A percentile compares a stretch with the other conserved stretches of the same genome.
Evolutionary conservation across 1,284 basidiomycete species (phyloP).

Genomic region (Uromyces viciae-fabae): DNA sequence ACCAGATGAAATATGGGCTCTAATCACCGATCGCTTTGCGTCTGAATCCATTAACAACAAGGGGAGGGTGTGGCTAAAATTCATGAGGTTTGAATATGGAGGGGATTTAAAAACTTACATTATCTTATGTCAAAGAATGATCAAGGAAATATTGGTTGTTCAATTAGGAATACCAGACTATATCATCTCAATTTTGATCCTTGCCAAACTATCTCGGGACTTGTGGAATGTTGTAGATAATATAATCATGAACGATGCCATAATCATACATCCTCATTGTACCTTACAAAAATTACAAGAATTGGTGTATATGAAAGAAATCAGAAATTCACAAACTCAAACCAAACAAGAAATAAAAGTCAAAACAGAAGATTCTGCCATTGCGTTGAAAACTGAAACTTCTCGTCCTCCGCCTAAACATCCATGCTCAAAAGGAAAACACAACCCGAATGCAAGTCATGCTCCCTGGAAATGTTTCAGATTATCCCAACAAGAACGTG

Average conservation of each 20-base stretch:
- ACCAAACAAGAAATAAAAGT: neutral
- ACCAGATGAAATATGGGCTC: no score
- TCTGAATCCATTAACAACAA: neutral
- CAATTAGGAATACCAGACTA: neutral
- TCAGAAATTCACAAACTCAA: neutral
- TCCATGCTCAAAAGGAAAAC: neutral
- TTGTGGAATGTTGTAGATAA: constrained; percentile 3
- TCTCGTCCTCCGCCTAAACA: neutral
- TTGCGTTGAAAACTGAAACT: no score
- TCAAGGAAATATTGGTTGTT: neutral
- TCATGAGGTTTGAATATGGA: neutral
- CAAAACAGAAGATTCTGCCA: no score
- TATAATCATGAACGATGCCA: neutral
- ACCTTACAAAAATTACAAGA: neutral
- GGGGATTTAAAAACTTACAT: neutral
- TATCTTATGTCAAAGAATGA: neutral
- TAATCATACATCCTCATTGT: neutral
- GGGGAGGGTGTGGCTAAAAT: neutral
- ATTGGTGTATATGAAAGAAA: neutral
- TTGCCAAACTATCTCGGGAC: neutral
- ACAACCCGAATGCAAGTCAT: neutral
- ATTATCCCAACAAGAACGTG: neutral
- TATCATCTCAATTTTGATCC: neutral
- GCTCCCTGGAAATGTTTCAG: neutral
- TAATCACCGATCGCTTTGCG: neutral